These are phyloP conservation scores for Gelatoporia subvermispora DNA, from an alignment of 768 basidiomycete genomes.

Conservation along the genomic window DNA sequence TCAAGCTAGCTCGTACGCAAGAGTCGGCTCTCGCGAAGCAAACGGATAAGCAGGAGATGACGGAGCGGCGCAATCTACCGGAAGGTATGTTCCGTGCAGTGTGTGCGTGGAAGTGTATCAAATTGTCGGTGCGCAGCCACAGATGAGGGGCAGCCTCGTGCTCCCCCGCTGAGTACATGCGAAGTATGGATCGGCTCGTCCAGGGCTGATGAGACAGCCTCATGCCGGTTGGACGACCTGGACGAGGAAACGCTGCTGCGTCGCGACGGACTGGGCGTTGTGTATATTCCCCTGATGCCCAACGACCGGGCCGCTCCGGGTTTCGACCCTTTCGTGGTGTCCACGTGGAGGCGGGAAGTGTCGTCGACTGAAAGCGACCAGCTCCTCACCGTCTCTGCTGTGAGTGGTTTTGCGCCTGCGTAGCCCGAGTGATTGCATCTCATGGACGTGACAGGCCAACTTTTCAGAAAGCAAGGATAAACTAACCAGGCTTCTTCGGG, in stretches of 20 bases:
- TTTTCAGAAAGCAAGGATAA: slow-evolving; percentile 19
- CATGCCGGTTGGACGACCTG: slow-evolving; percentile 21
- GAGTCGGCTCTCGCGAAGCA: slow-evolving; percentile 20
- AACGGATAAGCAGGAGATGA: slow-evolving; percentile 12
- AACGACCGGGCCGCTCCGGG: slow-evolving; percentile 18
- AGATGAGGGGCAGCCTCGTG: background rate
- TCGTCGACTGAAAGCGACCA: slow-evolving; percentile 17
- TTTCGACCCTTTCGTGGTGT: slow-evolving; percentile 21
- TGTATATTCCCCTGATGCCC: slow-evolving; percentile 22
- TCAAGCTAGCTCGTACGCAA: slow-evolving; percentile 21
- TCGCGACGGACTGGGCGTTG: slow-evolving; percentile 21
- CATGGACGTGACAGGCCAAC: slow-evolving; percentile 11
- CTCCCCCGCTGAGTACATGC: slow-evolving; percentile 11
- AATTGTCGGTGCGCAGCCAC: background rate
- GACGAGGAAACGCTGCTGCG: slow-evolving; percentile 21
- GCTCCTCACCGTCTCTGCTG: slow-evolving; percentile 20
- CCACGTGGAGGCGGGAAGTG: slow-evolving; percentile 23
- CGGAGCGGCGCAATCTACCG: slow-evolving; percentile 13
- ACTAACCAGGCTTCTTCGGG: slow-evolving; percentile 21
- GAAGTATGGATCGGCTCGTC: slow-evolving; percentile 26
- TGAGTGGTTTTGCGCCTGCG: background rate
- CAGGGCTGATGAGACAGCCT: slow-evolving; percentile 7
- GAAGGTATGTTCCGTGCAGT: slow-evolving; percentile 1
- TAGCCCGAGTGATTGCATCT: background rate
- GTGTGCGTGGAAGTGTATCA: background rate